Base-by-base conservation (phyloP, 768 basidiomycete genomes). In the Amanita polypyramis region DNA sequence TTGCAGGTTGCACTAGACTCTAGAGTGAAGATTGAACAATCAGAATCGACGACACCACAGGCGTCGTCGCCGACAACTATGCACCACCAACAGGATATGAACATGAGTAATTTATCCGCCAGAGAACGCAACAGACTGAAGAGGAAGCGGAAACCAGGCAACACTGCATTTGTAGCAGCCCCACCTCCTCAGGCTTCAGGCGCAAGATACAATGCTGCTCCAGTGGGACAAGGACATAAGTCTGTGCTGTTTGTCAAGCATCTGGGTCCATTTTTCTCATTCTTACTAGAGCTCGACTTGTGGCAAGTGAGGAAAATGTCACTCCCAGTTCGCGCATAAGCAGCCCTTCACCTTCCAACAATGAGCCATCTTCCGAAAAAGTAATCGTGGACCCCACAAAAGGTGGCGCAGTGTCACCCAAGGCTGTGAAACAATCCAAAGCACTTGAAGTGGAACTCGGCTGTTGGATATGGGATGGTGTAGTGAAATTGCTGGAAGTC, bases 51-150 rank as follows among this genome's bases (percentile, higher is more conserved):
- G 3, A 72, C 75, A 1, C 73, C 75, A 29, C 68, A 62, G 1
- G 70, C 75, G 2, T 74, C 80, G 0, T 78, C 81, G 0, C 65
- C 77, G 7, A 70, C 77, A 0, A 61, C 68, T 29, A 54, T 59
- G 45, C 62, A 65, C 4, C 63, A 67, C 3, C 63, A 64, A 9
- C 58, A 69, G 19, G 76, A 80, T 36, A 52, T 66, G 10, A 79
- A 82, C 52, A 52, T 70, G 3, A 67, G 58, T 36, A 76, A 75
- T 5, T 68, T 98, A 38, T 96, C 93, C 27, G 91, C 92, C 9
- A 80, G 96, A 46, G 95, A 98, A 64, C 79, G 87, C 27, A 96
- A 96, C 60, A 79, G 94, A 40, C 69, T 98, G 27, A 99, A 99
- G 63, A 77, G 96, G 23, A 98, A 98, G 61, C 85, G 94, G 48